phyloP scores from a whole-genome alignment of 2,329 filamentous ascomycete genomes.

The Talaromyces sp. region DNA sequence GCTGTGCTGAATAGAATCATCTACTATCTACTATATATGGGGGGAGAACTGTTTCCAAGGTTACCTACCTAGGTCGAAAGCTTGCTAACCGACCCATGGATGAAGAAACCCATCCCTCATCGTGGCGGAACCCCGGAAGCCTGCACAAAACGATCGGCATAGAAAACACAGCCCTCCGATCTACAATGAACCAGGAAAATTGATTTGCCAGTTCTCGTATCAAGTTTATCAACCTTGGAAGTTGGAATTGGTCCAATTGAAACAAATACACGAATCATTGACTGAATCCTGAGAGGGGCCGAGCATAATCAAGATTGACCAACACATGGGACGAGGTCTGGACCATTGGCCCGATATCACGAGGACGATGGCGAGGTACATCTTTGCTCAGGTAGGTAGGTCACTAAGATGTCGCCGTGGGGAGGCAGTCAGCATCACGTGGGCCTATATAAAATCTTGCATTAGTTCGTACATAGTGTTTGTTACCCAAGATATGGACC shows the following conservation, averaged over 20 bases:
- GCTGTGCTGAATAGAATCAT: neutral
- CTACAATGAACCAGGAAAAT: neutral
- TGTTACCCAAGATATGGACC: neutral
- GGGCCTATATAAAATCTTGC: neutral
- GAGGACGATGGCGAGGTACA: neutral
- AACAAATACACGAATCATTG: neutral
- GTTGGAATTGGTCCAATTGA: neutral
- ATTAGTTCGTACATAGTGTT: neutral
- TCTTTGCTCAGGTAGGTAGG: conserved; percentile 1
- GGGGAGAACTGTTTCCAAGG: neutral
- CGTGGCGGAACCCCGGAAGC: neutral
- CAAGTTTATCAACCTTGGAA: neutral
- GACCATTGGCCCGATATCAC: neutral
- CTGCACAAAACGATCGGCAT: neutral
- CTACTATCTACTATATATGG: neutral
- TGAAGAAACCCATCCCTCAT: neutral
- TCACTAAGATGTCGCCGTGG: neutral
- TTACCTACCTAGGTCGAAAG: neutral
- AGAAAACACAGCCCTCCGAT: conserved; percentile 2
- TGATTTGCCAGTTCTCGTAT: neutral
- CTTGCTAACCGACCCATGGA: neutral
- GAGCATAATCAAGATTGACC: neutral
- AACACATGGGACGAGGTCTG: neutral
- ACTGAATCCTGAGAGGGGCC: neutral
- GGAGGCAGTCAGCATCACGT: conserved; percentile 4